Conservation (phyloP, 805 yeast species). For the Wickerhamiella lipophila region DNA sequence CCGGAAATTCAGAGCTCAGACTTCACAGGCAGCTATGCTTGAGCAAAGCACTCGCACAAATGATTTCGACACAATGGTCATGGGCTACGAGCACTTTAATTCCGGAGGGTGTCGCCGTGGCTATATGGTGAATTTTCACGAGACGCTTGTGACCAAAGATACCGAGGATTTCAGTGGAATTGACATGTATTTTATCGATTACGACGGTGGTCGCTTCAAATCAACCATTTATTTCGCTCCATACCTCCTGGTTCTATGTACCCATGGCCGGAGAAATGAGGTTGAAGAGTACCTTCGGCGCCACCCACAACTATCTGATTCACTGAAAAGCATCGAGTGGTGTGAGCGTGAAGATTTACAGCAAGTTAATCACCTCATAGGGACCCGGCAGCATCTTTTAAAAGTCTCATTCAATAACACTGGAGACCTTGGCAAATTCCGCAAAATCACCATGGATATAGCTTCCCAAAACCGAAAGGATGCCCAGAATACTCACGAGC, state of each 20-base stretch:
- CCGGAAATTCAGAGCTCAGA: conserved; percentile 4
- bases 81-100: conserved; percentile 80
- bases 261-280: conserved; percentile 44
- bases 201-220: conserved; percentile 92
- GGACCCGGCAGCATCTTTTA: conserved; percentile 51
- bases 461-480: conserved; percentile 53
- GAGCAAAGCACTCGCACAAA: not conserved
- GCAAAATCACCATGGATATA: conserved; percentile 56
- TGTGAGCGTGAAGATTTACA: conserved; percentile 66
- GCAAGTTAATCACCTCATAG: conserved; percentile 76
- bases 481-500: conserved; percentile 29
- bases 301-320: conserved; percentile 9
- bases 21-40: conserved; percentile 6
- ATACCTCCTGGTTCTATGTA: conserved; percentile 60
- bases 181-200: conserved; percentile 87
- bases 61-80: conserved; percentile 37
- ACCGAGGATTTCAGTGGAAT: conserved; percentile 74
- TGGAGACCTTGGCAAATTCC: conserved; percentile 59
- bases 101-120: conserved; percentile 64
- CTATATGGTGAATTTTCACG: conserved; percentile 92
- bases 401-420: conserved; percentile 64
- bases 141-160: conserved; percentile 42
- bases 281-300: conserved; percentile 56
- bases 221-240: conserved; percentile 76
- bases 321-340: conserved; percentile 57